Conservation (phyloP, 768 basidiomycete genomes). For the Russula foetens region DNA sequence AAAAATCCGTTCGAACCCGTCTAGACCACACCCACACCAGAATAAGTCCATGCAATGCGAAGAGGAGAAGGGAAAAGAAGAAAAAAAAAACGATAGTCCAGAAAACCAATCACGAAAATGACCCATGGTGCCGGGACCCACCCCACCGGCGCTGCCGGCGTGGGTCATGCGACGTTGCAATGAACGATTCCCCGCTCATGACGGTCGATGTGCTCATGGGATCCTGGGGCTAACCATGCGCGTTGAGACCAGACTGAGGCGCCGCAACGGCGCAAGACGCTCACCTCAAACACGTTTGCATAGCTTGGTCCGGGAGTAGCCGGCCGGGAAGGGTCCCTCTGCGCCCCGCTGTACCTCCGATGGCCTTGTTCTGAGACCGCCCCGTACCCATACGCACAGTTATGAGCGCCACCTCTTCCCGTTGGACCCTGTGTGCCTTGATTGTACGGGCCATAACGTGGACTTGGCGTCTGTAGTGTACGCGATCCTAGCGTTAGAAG, state of each 20-base stretch:
- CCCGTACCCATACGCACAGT: slow-evolving; percentile 13
- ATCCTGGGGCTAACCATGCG: background rate
- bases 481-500: slow-evolving; percentile 3
- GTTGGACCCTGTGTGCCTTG: slow-evolving; percentile 15
- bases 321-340: slow-evolving; percentile 18
- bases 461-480: slow-evolving; percentile 12
- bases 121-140: slow-evolving; percentile 12
- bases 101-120: slow-evolving; percentile 10
- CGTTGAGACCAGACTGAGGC: background rate
- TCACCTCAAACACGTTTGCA: slow-evolving; percentile 18
- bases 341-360: slow-evolving; percentile 17
- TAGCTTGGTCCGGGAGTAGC: slow-evolving; percentile 16
- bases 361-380: slow-evolving; percentile 11
- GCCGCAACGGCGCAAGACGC: slow-evolving; percentile 1
- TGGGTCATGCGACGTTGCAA: slow-evolving; percentile 13
- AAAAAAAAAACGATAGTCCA: background rate
- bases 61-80: background rate
- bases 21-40: background rate
- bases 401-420: slow-evolving; percentile 12
- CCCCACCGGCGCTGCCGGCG: slow-evolving; percentile 12
- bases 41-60: background rate
- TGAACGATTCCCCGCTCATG: slow-evolving; percentile 16
- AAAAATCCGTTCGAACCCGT: background rate
- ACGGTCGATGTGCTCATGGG: slow-evolving; percentile 15
- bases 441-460: slow-evolving; percentile 3